Conservation (phyloP, 2,329 filamentous ascomycete species). For the Fusarium proliferatum region DNA sequence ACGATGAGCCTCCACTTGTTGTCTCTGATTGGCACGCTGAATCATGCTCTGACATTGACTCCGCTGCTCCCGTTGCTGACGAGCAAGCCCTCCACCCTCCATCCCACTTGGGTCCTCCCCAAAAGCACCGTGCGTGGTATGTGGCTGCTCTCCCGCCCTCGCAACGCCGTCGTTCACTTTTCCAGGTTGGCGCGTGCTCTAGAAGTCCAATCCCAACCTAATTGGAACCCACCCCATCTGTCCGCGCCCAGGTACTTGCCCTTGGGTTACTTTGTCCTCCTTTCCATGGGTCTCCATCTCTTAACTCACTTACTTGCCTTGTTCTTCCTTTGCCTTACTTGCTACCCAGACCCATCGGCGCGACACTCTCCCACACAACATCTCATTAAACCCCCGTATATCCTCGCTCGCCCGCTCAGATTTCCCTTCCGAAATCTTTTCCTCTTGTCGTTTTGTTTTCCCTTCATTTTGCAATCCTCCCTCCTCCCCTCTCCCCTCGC, state of each 20-base stretch:
- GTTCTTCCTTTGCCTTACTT: conserved; percentile 25
- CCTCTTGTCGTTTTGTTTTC: conserved; percentile 46
- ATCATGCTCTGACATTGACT: conserved; percentile 11
- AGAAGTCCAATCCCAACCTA: conserved; percentile 38
- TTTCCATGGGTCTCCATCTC: conserved; percentile 29
- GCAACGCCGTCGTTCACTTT: conserved; percentile 37
- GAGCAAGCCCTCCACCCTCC: conserved; percentile 37
- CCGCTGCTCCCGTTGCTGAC: conserved; percentile 34
- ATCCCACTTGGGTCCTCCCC: conserved; percentile 35
- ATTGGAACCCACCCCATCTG: conserved; percentile 31
- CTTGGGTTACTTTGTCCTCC: conserved; percentile 43
- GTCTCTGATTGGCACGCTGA: conserved; percentile 26
- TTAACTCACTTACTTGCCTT: conserved; percentile 20
- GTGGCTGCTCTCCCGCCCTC: conserved; percentile 43
- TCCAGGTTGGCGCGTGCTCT: conserved; percentile 36
- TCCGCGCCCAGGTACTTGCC: conserved; percentile 19
- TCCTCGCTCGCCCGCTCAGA: conserved; percentile 42
- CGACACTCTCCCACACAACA: conserved; percentile 43
- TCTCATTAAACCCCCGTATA: conserved; percentile 51
- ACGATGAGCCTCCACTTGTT: conserved; percentile 7
- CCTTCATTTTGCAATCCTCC: conserved; percentile 45
- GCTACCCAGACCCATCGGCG: conserved; percentile 12
- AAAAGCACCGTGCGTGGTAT: conserved; percentile 46
- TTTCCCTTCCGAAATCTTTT: conserved; percentile 47
- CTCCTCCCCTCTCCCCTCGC: conserved; percentile 42